A percentile compares a stretch with the other conserved stretches of the same genome.
Conservation (phyloP, 192 early-diverging fungal species). For the Rhizoclosmatium globosum region DNA sequence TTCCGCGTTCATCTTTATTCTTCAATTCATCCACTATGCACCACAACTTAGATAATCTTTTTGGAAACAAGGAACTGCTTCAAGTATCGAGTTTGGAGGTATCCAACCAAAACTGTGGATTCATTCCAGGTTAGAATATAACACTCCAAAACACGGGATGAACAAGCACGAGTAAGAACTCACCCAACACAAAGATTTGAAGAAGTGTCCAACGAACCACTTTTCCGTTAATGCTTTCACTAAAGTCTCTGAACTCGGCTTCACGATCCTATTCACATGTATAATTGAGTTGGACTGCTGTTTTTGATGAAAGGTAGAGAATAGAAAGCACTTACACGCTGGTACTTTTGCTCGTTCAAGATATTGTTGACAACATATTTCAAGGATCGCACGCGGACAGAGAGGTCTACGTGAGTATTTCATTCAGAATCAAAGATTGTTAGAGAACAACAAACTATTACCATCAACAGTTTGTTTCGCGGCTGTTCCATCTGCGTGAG, state of each 20-base stretch:
- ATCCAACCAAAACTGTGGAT: slow-evolving; percentile 22
- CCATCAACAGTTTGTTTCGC: slow-evolving; percentile 20
- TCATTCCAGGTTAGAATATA: not conserved
- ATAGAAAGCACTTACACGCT: slow-evolving; percentile 67
- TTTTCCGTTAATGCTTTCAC: slow-evolving; percentile 83
- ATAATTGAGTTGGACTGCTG: not conserved
- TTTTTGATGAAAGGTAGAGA: slow-evolving; percentile 3
- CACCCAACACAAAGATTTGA: slow-evolving; percentile 81
- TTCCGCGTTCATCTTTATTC: not conserved
- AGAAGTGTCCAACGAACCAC: slow-evolving; percentile 88
- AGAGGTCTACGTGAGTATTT: slow-evolving; percentile 64
- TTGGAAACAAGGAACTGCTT: slow-evolving; percentile 89
- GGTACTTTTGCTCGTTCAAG: slow-evolving; percentile 87
- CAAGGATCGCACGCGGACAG: slow-evolving; percentile 78
- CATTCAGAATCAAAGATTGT: not conserved
- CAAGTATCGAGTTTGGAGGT: slow-evolving; percentile 90
- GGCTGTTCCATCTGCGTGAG: slow-evolving; percentile 54
- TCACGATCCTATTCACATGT: slow-evolving; percentile 75
- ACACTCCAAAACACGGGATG: not conserved
- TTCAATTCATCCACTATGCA: not conserved
- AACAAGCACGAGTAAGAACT: not conserved
- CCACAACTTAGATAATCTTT: slow-evolving; percentile 69
- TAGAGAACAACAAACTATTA: not conserved
- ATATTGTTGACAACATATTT: slow-evolving; percentile 85
- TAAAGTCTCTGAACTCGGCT: slow-evolving; percentile 87